A percentile compares a stretch with the other conserved stretches of the same genome.
Conservation (phyloP, 768 basidiomycete species). For the Leccinum incarnatum region DNA sequence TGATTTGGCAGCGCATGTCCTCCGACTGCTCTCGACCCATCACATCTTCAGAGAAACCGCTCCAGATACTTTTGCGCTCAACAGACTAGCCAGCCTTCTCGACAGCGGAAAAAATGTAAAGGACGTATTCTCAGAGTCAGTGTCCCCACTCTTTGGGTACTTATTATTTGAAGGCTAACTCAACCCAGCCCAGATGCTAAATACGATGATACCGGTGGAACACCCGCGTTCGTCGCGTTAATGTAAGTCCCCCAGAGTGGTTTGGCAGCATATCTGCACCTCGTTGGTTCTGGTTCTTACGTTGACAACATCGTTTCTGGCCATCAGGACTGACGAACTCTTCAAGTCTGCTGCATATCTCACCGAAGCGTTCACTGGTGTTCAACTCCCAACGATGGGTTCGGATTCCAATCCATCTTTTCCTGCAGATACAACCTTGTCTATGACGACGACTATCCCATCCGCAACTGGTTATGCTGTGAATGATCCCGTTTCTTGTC, state of each 20-base stretch:
- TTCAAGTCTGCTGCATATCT: constrained; percentile 75
- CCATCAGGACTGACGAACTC: constrained; percentile 65
- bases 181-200: constrained; percentile 54
- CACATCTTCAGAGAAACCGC: constrained; percentile 36
- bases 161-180: neutral
- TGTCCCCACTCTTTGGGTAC: neutral
- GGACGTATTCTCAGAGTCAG: constrained; percentile 49
- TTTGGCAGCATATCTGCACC: neutral
- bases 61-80: constrained; percentile 43
- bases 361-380: constrained; percentile 56
- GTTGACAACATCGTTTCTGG: constrained; percentile 5
- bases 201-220: constrained; percentile 62
- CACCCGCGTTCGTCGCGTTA: constrained; percentile 67
- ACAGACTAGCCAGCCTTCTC: too few species aligned
- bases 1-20: constrained; percentile 53
- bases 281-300: neutral
- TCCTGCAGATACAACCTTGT: neutral
- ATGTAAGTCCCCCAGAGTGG: constrained; percentile 42
- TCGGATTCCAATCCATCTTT: constrained; percentile 15
- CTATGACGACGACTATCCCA: neutral
- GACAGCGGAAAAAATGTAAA: constrained; percentile 62
- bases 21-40: constrained; percentile 76
- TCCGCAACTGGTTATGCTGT: neutral
- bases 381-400: constrained; percentile 17
- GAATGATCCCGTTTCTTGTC: neutral